These are phyloP conservation scores for Oxyria digyna DNA, from an alignment of 148 eudicot genomes.

Conservation along the genomic window DNA sequence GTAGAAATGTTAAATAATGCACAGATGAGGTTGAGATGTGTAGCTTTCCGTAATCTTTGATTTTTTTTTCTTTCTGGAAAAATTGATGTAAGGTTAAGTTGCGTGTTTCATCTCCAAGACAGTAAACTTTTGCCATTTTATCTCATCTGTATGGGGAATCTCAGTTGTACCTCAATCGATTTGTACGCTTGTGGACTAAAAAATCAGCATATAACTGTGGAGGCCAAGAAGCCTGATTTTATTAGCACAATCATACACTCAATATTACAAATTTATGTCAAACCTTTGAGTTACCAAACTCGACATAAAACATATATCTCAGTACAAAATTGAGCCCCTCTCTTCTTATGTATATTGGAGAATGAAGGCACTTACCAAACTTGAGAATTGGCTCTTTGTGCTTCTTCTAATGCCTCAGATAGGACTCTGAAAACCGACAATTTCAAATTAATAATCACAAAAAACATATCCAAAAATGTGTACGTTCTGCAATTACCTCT, in stretches of 20 bases:
- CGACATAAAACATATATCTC: background rate
- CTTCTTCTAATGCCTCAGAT: background rate
- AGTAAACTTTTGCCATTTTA: no score
- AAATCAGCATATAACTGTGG: no score
- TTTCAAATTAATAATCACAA: background rate
- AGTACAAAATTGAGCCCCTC: slow-evolving; percentile 6
- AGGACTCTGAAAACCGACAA: background rate
- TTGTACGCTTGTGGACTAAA: no score
- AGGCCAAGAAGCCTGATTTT: background rate
- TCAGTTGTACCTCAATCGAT: no score
- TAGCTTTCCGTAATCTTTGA: no score
- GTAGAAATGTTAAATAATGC: no score
- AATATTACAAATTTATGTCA: background rate
- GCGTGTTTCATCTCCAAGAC: no score
- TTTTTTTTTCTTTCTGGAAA: no score
- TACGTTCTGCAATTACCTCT: background rate
- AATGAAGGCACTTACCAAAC: background rate
- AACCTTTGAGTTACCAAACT: background rate
- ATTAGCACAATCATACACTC: slow-evolving; percentile 4
- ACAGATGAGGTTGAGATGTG: no score
- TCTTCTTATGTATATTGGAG: background rate
- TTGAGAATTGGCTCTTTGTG: background rate
- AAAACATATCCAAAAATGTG: background rate
- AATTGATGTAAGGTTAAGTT: no score
- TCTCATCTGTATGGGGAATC: no score